Percentiles rank a stretch among this genome's conserved stretches.
These are phyloP conservation scores for Ophiostoma australiae DNA, from an alignment of 2,329 filamentous ascomycete genomes.

Conservation along the genomic window DNA sequence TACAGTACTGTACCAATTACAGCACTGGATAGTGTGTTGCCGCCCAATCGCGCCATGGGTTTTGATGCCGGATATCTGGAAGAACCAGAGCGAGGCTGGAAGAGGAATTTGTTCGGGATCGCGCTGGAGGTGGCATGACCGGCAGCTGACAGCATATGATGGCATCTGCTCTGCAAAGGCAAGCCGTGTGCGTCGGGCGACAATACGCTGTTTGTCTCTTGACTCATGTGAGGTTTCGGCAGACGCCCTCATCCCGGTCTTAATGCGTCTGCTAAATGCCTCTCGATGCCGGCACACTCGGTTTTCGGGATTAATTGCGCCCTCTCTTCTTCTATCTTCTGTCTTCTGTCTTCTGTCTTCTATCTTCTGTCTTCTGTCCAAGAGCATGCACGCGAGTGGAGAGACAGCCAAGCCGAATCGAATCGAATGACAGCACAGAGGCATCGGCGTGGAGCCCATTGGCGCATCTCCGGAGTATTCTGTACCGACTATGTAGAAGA, in stretches of 20 bases:
- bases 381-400: slow-evolving; percentile 8
- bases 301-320: background rate
- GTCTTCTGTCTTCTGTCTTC: background rate
- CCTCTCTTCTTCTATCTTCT: background rate
- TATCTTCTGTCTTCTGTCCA: background rate
- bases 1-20: background rate
- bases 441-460: slow-evolving; percentile 11
- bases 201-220: background rate
- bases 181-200: background rate
- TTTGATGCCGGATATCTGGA: background rate
- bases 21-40: background rate
- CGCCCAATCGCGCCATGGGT: background rate
- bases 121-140: background rate
- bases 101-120: background rate
- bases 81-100: background rate
- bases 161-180: background rate
- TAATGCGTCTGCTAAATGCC: slow-evolving; percentile 10
- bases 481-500: background rate
- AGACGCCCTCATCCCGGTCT: background rate
- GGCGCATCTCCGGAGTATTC: background rate
- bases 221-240: background rate
- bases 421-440: slow-evolving; percentile 11
- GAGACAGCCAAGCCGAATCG: slow-evolving; percentile 9
- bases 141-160: background rate
- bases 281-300: slow-evolving; percentile 4